Evolutionary conservation across 2,329 filamentous ascomycete species (phyloP), one percentile per base, ranked within the genome.

Genomic region (Trichoderma sp.): DNA sequence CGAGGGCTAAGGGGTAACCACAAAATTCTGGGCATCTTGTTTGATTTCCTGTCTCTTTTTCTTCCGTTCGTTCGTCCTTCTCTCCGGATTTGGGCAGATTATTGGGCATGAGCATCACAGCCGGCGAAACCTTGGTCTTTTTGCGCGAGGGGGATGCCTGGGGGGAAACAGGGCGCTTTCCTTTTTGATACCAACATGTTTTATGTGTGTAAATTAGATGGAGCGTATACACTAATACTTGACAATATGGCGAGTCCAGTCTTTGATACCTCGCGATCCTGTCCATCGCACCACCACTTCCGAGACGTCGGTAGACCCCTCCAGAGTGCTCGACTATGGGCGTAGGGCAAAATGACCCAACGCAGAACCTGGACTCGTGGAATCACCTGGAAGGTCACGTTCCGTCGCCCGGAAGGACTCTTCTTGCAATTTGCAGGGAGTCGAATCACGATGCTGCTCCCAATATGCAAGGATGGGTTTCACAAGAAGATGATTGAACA

Each of bases 201-300:
- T 41, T 59, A 55, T 30, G 30, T 41, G 48, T 65, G 63, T 65
- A 65, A 30, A 60, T 57, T 65, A 65, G 55, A 54, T 59, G 63
- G 41, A 65, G 19, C 50, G 60, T 65, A 50, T 54, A 65, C 39
- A 50, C 44, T 60, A 60, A 59, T 65, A 59, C n/a, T 47, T 41
- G 50, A 59, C 26, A 28, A 44, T 60, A 28, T 55, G n/a, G 60
- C 34, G 63, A 60, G 24, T 58, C 45, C 9, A 19, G 19, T 24
- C 50, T 44, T 7, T 30, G 30, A 9, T 45, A 24, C 39, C 24
- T 54, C 54, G 15, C 9, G 5, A 50, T 39, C 39, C 19, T 39
- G 2, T 34, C 9, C 44, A 28, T 5, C 21, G 26, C 24, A 19
- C 62, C 34, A 43, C 21, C 21, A 45, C 48, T 9, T 9, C 9